phyloP scores from a whole-genome alignment of 345 rosid genomes.

The Eucalyptus marginata region DNA sequence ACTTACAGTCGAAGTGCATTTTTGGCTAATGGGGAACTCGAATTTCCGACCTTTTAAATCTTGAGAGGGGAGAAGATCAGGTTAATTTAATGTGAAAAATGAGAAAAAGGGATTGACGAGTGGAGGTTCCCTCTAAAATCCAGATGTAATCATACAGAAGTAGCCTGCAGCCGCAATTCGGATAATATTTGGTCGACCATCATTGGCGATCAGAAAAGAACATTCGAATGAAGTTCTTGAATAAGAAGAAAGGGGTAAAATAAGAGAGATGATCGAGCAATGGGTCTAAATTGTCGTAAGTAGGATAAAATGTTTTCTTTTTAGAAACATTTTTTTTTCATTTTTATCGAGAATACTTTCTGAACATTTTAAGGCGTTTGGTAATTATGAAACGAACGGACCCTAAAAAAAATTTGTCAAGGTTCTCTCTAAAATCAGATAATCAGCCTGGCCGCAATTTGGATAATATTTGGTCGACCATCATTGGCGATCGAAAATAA shows the following conservation, averaged over 20 bases:
- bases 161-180: not conserved
- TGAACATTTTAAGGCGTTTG: no score
- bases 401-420: no score
- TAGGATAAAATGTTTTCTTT: no score
- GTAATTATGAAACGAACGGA: no score
- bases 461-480: not conserved
- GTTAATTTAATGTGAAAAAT: not conserved
- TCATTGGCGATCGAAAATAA: accelerated
- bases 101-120: not conserved
- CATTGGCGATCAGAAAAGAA: not conserved
- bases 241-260: no score
- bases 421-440: not conserved
- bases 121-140: not conserved
- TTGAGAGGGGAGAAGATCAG: not conserved
- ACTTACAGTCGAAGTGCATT: not conserved
- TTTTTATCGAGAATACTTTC: no score
- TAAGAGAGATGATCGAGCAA: no score
- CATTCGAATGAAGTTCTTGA: not conserved
- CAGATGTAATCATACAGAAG: not conserved
- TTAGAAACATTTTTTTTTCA: no score
- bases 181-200: not conserved
- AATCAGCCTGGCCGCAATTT: not conserved
- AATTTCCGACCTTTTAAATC: not conserved
- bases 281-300: no score
- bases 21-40: not conserved